Evolutionary conservation across 768 basidiomycete genomes (phyloP).

Genomic region (Mycena indigotica): DNA sequence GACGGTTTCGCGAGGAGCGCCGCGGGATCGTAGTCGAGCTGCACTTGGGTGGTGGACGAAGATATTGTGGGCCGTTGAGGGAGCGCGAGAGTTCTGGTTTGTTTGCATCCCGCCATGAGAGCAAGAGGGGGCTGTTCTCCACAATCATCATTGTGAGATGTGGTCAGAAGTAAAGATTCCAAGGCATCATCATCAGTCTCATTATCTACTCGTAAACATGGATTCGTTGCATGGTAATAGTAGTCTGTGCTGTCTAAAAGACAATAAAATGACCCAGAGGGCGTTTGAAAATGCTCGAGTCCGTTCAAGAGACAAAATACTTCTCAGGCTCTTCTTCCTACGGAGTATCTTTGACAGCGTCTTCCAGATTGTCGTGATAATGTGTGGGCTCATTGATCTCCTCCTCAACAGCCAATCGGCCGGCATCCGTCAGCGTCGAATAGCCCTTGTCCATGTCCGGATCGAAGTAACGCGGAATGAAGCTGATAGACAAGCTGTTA

Average conservation of each 20-base stretch:
- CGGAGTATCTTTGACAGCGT: slow-evolving; percentile 17
- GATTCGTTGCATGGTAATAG: too few species aligned
- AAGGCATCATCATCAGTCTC: too few species aligned
- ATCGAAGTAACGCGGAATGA: slow-evolving; percentile 67
- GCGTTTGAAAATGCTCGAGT: too few species aligned
- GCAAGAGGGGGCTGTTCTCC: too few species aligned
- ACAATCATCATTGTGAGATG: background rate
- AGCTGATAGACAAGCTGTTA: slow-evolving; percentile 8
- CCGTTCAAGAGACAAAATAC: background rate
- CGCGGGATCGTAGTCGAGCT: background rate
- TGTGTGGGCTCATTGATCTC: slow-evolving; percentile 53
- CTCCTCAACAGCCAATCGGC: slow-evolving; percentile 71
- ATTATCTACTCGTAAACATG: too few species aligned
- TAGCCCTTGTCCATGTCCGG: slow-evolving; percentile 65
- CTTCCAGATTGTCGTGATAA: slow-evolving; percentile 27
- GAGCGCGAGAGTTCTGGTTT: background rate
- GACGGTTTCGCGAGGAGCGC: background rate
- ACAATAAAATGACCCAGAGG: too few species aligned
- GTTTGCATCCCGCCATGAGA: background rate
- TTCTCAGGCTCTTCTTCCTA: background rate
- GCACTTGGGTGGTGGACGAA: background rate
- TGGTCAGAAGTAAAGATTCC: too few species aligned
- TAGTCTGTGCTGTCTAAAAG: too few species aligned
- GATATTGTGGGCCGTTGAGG: background rate
- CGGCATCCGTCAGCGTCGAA: slow-evolving; percentile 68